Evolutionary conservation across 352 stramenopile genomes (phyloP), one percentile per base, ranked within the genome.

Genomic region (Globisporangium parvum): DNA sequence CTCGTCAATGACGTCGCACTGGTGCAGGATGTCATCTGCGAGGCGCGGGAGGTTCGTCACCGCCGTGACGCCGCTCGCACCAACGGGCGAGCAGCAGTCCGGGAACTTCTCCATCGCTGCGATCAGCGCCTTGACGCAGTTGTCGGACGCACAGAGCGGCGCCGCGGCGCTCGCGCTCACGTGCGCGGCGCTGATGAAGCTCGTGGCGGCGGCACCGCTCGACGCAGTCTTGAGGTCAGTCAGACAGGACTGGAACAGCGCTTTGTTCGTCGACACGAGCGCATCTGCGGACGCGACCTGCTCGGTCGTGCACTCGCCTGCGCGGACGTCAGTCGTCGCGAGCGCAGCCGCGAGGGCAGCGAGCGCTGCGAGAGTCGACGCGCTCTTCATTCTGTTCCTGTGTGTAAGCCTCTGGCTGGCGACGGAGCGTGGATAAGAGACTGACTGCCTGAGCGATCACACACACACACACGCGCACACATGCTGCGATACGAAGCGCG

Each of bases 61-160:
- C 1, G 37, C 26, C 12, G 51, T 6, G 23, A 51, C 52, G 17
- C 53, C 49, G 15, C 33, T 60, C 8, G 57, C 52, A 18, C 40
- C 47, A 3, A 26, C 41, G 12, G 57, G 20, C 39, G 51, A 59
- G 47, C 62, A 68, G 62, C 62, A 68, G 48, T 68, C 62, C 4
- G 62, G 57, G 17, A 68, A n/a, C 45, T 60, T 61, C 52, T 68
- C 62, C 62, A 68, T 68, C 10, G 62, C 62, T 8, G 31, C 62
- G 35, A 68, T 68, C 26, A 68, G 57, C 47, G 62, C 53, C 20
- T 56, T 51, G 21, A 65, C 57, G 47, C 62, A 68, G 31, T 47
- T 53, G 10, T 64, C 46, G 5, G 37, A 57, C 41, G 52, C 62
- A 48, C 62, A 68, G 21, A 68, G 55, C 35, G 23, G 35, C 39